phyloP scores from a whole-genome alignment of 805 yeast genomes.

The Jamesozyma piceae region DNA sequence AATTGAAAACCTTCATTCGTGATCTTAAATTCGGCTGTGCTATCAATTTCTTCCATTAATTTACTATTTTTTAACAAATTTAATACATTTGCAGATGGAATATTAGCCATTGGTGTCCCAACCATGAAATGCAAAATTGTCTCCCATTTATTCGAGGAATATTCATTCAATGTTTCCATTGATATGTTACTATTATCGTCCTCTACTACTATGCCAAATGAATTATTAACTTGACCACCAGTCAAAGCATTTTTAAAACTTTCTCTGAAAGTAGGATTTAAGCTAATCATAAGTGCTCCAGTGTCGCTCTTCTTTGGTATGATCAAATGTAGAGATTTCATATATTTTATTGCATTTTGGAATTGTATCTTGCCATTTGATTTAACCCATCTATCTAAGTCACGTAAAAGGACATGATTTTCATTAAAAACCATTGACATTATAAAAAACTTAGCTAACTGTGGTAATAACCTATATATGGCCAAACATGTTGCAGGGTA shows the following conservation, averaged over 20 bases:
- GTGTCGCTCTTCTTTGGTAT: slow-evolving; percentile 27
- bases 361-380: slow-evolving; percentile 43
- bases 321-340: slow-evolving; percentile 67
- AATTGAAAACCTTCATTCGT: slow-evolving; percentile 93
- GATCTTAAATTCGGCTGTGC: slow-evolving; percentile 44
- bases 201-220: slow-evolving; percentile 68
- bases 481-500: slow-evolving; percentile 93
- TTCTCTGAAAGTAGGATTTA: slow-evolving; percentile 65
- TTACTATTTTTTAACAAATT: slow-evolving; percentile 70
- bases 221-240: slow-evolving; percentile 57
- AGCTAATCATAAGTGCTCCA: slow-evolving; percentile 29
- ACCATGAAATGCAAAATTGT: slow-evolving; percentile 95
- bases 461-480: slow-evolving; percentile 79
- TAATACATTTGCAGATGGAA: slow-evolving; percentile 78
- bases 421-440: slow-evolving; percentile 82
- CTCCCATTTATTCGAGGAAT: slow-evolving; percentile 89
- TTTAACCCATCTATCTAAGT: slow-evolving; percentile 69
- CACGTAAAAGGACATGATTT: slow-evolving; percentile 55
- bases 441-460: slow-evolving; percentile 78
- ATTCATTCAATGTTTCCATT: slow-evolving; percentile 53
- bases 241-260: slow-evolving; percentile 78
- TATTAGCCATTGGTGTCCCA: slow-evolving; percentile 63
- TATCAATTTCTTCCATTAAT: slow-evolving; percentile 61
- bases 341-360: slow-evolving; percentile 68
- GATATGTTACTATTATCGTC: slow-evolving; percentile 34